A percentile compares a stretch with the other conserved stretches of the same genome.
Evolutionary conservation across 805 yeast genomes (phyloP).

Genomic region (Saturnispora galanensis): DNA sequence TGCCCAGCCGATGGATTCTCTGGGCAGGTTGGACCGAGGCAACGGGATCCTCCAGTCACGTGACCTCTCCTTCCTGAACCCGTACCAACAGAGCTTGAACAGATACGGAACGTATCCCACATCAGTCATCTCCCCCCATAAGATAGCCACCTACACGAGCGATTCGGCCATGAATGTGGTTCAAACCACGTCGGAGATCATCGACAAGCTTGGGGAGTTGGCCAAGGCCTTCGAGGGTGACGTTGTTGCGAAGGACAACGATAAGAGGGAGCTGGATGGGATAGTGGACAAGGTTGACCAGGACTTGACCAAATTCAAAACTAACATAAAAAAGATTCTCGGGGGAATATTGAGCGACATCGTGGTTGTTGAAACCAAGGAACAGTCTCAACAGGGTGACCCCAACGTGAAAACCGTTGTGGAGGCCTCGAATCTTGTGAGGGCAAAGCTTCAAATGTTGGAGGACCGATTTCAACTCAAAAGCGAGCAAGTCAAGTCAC

Average conservation of each 20-base stretch:
- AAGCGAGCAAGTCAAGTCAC: slow-evolving; percentile 15
- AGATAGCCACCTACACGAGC: slow-evolving; percentile 28
- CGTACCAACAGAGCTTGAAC: slow-evolving; percentile 15
- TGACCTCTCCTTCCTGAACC: slow-evolving; percentile 9
- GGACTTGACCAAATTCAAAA: slow-evolving; percentile 25
- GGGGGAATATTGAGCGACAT: slow-evolving; percentile 5
- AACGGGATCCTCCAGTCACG: background rate
- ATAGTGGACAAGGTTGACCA: slow-evolving; percentile 24
- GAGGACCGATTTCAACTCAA: slow-evolving; percentile 14
- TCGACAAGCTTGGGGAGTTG: slow-evolving; percentile 37
- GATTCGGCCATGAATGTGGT: slow-evolving; percentile 47
- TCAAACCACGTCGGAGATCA: slow-evolving; percentile 40
- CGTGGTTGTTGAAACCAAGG: slow-evolving; percentile 2
- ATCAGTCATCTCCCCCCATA: background rate
- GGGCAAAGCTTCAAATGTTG: background rate
- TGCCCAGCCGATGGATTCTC: slow-evolving; percentile 4
- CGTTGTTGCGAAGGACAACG: slow-evolving; percentile 33
- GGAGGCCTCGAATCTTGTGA: background rate
- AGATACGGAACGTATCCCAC: slow-evolving; percentile 19
- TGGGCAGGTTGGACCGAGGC: slow-evolving; percentile 3
- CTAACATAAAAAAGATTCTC: slow-evolving; percentile 29
- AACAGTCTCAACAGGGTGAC: background rate
- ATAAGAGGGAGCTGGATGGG: slow-evolving; percentile 22
- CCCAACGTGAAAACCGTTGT: background rate
- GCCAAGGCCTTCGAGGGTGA: slow-evolving; percentile 46